Evolutionary conservation across 306 rosid genomes (phyloP).

Genomic region (Hippophae tibetana): DNA sequence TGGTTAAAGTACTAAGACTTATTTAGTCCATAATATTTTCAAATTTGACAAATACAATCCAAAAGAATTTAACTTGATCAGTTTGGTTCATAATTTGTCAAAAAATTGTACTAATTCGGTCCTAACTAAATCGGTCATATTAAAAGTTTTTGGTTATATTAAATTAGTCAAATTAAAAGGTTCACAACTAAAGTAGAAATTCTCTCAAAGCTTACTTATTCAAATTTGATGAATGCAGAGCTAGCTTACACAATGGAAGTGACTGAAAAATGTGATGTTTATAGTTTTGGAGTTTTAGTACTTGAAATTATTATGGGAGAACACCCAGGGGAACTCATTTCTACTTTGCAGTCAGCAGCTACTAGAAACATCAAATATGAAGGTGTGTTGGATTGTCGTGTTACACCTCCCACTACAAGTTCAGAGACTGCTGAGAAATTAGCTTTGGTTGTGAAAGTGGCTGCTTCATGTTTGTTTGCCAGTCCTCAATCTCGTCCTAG

Average conservation of each 20-base stretch:
- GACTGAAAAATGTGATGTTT: constrained; percentile 15
- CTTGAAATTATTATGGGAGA: constrained; percentile 22
- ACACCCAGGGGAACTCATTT: constrained; percentile 6
- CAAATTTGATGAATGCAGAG: constrained; percentile 7
- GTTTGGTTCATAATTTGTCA: too few relatives aligned
- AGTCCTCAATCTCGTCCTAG: constrained; percentile 8
- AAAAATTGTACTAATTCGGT: too few relatives aligned
- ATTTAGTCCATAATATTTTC: too few relatives aligned
- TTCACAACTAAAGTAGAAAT: too few relatives aligned
- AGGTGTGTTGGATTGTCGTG: constrained; percentile 12
- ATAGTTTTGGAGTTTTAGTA: constrained; percentile 24
- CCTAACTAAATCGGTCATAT: too few relatives aligned
- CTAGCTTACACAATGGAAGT: constrained; percentile 18
- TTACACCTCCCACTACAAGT: constrained; percentile 1
- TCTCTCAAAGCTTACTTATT: too few relatives aligned
- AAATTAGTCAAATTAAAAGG: too few relatives aligned
- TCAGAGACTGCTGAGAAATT: neutral
- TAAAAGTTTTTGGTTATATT: too few relatives aligned
- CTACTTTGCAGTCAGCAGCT: neutral
- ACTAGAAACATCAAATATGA: neutral
- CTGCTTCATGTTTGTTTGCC: neutral
- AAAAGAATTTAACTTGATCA: too few relatives aligned
- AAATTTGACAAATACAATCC: too few relatives aligned
- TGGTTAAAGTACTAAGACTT: neutral
- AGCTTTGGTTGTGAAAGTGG: neutral